Percentiles rank a stretch among this genome's conserved stretches.
phyloP scores from a whole-genome alignment of 2,329 filamentous ascomycete species.

The Cladorrhinum sp. region DNA sequence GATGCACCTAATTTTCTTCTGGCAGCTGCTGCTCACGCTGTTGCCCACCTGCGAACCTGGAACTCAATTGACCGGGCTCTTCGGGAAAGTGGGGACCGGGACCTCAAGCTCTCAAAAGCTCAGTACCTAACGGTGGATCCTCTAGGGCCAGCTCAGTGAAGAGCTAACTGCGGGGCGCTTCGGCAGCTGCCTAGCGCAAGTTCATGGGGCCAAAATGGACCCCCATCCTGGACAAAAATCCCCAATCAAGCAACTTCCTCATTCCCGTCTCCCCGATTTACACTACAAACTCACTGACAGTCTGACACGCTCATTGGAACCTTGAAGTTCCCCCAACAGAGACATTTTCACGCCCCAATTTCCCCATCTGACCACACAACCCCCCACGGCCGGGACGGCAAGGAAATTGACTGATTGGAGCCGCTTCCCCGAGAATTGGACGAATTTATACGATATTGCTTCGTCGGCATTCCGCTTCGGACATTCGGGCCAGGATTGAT shows the following conservation, averaged over 20 bases:
- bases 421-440: constrained; percentile 1
- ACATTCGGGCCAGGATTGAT: constrained; percentile 1
- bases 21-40: not conserved
- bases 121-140: no score
- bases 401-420: constrained; percentile 1
- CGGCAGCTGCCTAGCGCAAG: constrained; percentile 8
- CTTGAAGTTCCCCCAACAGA: not conserved
- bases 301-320: no score
- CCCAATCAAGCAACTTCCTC: not conserved
- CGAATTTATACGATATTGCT: constrained; percentile 2
- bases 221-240: not conserved
- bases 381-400: not conserved
- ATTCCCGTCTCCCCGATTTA: not conserved
- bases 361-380: not conserved
- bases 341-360: not conserved
- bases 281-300: not conserved
- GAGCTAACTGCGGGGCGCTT: constrained; percentile 2
- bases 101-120: not conserved
- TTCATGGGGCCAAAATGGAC: not conserved
- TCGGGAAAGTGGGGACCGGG: not conserved
- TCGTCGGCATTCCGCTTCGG: constrained; percentile 10
- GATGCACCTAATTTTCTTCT: constrained; percentile 25
- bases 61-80: not conserved
- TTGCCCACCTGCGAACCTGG: not conserved
- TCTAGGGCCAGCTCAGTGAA: not conserved